Evolutionary conservation across 2,329 filamentous ascomycete species (phyloP), one percentile per base, ranked within the genome.

Genomic region (Pyrenochaeta sp.): DNA sequence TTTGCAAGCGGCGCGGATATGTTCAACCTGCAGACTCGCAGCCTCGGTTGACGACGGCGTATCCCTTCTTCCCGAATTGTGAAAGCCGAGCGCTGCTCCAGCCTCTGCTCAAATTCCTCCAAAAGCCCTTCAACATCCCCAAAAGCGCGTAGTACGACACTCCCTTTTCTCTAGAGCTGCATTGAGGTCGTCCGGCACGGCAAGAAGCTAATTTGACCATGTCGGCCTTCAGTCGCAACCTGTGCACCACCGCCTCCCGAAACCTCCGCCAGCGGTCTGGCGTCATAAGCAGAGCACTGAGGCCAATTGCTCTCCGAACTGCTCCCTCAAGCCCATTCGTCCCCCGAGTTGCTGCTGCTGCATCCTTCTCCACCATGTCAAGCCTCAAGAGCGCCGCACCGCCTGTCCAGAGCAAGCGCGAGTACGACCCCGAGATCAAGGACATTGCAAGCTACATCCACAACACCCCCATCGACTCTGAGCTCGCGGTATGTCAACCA

Each of bases 371-470:
- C 39, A 75, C 71, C 63, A 75, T 74, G 72, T 59, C 73, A 14
- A 61, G 70, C 32, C 73, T 74, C 65, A 71, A 72, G 64, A 72
- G 70, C 66, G 60, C 55, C 46, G 69, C 69, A 39, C 65, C 67
- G 61, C 61, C 66, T 46, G 62, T 69, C 57, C 40, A 69, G 47
- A 60, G 62, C 62, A 69, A 68, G 51, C 71, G 72, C 41, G 83
- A 87, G 66, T 97, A 94, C 78, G 94, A 98, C 75, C 87, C 90
- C 60, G 94, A 97, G 81, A 95, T 98, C 78, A 88, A 87, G 78
- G 93, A 98, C 76, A 97, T 99, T 83, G 94, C 94, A 60, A 87
- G 85, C 79, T 99, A 97, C 80, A 90, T 98, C 75, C 91, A 96
- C 84, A 91, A 93, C 77, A 94, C 93, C 78, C 85, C 91, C 53